Evolutionary conservation across 441 rosid genomes (phyloP).

Genomic region (Raphanus hybrid): DNA sequence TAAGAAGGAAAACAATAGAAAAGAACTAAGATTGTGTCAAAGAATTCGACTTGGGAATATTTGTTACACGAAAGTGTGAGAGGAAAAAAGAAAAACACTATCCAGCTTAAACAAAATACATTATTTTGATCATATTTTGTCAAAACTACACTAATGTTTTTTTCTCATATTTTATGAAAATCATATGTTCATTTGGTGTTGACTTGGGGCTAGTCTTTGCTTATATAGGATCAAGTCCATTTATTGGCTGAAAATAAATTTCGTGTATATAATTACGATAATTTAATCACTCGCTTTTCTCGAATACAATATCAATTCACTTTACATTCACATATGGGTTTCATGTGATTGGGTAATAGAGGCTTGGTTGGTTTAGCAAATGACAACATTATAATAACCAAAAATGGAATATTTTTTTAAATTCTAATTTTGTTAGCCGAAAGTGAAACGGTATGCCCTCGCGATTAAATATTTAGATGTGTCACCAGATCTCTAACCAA

Average conservation of each 20-base stretch:
- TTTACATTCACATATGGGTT: background rate
- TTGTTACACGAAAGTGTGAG: no score
- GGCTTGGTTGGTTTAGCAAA: slow-evolving; percentile 36
- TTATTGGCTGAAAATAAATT: background rate
- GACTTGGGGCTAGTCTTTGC: background rate
- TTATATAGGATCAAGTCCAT: background rate
- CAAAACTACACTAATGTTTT: no score
- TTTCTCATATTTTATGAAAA: no score
- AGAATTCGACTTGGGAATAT: no score
- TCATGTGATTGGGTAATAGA: slow-evolving; percentile 34
- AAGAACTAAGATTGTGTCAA: no score
- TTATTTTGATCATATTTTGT: no score
- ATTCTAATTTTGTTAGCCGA: slow-evolving; percentile 35
- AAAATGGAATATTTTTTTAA: background rate
- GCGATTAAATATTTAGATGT: slow-evolving; percentile 8
- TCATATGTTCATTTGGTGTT: no score
- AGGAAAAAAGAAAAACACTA: no score
- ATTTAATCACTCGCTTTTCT: background rate
- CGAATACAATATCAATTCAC: background rate
- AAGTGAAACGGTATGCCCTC: slow-evolving; percentile 35
- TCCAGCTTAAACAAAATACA: no score
- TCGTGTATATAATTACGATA: background rate
- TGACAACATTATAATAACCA: slow-evolving; percentile 25
- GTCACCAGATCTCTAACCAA: slow-evolving; percentile 34
- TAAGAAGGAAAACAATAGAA: no score